Evolutionary conservation across 2,329 filamentous ascomycete genomes (phyloP).

Genomic region (Colletotrichum magnum): DNA sequence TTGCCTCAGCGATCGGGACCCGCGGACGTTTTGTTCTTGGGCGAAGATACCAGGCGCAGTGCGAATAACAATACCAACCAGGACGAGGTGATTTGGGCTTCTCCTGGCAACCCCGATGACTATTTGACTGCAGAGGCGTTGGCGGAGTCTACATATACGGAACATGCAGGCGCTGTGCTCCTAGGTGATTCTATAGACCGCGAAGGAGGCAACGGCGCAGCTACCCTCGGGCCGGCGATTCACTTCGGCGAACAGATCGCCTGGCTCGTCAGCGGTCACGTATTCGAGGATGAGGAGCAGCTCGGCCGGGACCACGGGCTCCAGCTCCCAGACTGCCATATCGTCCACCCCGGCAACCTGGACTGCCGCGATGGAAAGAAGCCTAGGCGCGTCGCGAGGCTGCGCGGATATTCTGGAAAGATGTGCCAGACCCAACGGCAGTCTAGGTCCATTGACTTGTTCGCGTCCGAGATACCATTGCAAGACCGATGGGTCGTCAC

Average conservation of each 20-base stretch:
- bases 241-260: not conserved
- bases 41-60: no score
- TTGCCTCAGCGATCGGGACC: no score
- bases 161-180: not conserved
- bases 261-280: slow-evolving; percentile 20
- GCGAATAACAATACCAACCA: no score
- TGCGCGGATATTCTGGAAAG: not conserved
- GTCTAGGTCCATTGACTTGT: not conserved
- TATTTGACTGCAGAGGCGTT: no score
- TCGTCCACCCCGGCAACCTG: slow-evolving; percentile 12
- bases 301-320: not conserved
- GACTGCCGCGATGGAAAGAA: not conserved
- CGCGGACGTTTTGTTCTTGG: no score
- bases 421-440: not conserved
- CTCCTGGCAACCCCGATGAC: no score
- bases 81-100: no score
- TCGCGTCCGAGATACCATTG: not conserved
- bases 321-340: not conserved
- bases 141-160: no score
- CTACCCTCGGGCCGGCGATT: slow-evolving; percentile 10
- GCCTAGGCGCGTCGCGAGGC: not conserved
- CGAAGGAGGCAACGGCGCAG: not conserved
- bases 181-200: slow-evolving; percentile 14
- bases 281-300: not conserved
- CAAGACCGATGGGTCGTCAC: not conserved